Base-by-base conservation (phyloP, 73 alveolate species). In the Paraurostyla sp. region DNA sequence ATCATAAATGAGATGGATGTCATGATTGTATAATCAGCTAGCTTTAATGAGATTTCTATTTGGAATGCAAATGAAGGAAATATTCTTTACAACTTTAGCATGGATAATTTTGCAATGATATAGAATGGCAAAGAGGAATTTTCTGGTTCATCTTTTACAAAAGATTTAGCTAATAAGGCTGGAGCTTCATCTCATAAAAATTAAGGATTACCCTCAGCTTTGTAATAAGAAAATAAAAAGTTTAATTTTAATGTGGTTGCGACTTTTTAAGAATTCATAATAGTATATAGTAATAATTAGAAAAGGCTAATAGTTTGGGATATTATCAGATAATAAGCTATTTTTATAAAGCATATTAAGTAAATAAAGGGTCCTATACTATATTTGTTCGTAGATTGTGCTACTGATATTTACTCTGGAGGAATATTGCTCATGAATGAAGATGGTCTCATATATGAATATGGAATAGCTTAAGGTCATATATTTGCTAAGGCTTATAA, bases 101-200 rank as follows among this genome's bases (percentile, higher is more conserved):
- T 69, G 41, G 84, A 69, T 69, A 46, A 38, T 38, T 69, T 22
- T 36, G 2, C 16, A 15, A 43, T 22, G 18, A 40, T 69, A 22
- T 2, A 15, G 15, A 16, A 41, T n/a, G 84, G 84, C 7, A 7
- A 36, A 3, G 84, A 69, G 35, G 84, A 69, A 22, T 69, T 69
- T 41, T 69, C 84, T 22, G 84, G 84, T 36, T 69, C 84, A 15
- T 69, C 84, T 6, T 69, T 69, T 36, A 69, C 84, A 11, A 69
- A 43, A 42, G 84, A 69, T 41, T 41, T 41, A 11, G 84, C 84
- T 41, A 69, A 69, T 41, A 69, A 69, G 40, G 65, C 45, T 13
- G 78, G 78, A 6, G 45, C 78, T 6, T 60, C 78, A 9, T 16
- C 78, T 9, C 4, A 7, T 29, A 60, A 60, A 23, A 60, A 27